Base-by-base conservation (phyloP, 331 rosid species). In the Rosa hybrid region DNA sequence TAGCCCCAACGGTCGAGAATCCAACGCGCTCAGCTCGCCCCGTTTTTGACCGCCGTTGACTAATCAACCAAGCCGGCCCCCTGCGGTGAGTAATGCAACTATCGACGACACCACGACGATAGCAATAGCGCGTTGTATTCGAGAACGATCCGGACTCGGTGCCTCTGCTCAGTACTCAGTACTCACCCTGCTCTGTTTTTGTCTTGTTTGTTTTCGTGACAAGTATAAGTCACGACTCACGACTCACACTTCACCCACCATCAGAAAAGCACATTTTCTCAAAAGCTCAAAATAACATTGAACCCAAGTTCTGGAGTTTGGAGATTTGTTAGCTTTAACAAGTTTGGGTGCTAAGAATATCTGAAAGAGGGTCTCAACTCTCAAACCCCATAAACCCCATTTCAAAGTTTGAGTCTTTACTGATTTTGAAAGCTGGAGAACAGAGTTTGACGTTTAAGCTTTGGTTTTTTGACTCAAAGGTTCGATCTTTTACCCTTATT, bases 121-220 rank as follows among this genome's bases (percentile, higher is more conserved):
- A 27, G 69, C 69, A 25, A 23, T 60, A 12, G 46, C 71, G 71
- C 71, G 71, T 64, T 64, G 70, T 65, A 16, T 65, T 65, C 46
- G 46, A 64, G 41, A 30, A 30, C 45, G 21, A 30, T 64, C 39
- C 21, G 45, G 9, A 34, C 71, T 34, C 44, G 20, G 45, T 62
- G 18, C 14, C 20, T 63, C 57, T 13, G 20, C 59, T 53, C 59
- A 6, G 8, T 53, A 16, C 21, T 51, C n/a, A 51, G 8, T 53
- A 16, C 21, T 51, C n/a, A 51, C 3, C 59, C 30, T 12, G 38
- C 39, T 27, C 67, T 60, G 68, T 64, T 30, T 45, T 63, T 34
- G 38, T 60, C 44, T 64, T 0, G n/a, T 4, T 64, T 30, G 70
- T 16, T 64, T 64, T 30, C 14, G n/a, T 30, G 21, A 34, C 2